Evolutionary conservation across 2,329 filamentous ascomycete genomes (phyloP).

Genomic region (Passalora sequoiae): DNA sequence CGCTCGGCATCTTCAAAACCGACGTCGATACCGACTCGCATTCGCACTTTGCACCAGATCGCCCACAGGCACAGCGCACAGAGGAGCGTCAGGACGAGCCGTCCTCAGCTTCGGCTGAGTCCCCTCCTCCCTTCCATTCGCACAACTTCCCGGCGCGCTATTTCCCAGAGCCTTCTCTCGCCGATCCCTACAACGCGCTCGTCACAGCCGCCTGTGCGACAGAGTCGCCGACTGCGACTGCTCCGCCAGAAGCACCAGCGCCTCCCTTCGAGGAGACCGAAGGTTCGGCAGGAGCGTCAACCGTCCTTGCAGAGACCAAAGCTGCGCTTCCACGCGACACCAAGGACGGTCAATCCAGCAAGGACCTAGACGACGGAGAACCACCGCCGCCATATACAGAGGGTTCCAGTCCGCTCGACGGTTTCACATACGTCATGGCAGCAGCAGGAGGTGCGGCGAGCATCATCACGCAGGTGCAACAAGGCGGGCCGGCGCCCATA

Average conservation of each 20-base stretch:
- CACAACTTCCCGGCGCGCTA: conserved; percentile 60
- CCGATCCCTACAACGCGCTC: conserved; percentile 45
- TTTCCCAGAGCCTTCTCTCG: conserved; percentile 47
- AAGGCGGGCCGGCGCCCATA: conserved; percentile 77
- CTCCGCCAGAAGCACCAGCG: conserved; percentile 38
- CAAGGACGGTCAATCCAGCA: conserved; percentile 69
- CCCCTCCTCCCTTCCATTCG: conserved; percentile 60
- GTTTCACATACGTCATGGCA: conserved; percentile 96
- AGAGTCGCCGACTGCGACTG: conserved; percentile 46
- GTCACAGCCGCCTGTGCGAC: conserved; percentile 30
- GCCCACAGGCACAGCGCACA: conserved; percentile 10
- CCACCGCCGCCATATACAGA: conserved; percentile 95
- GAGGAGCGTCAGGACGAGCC: conserved; percentile 23
- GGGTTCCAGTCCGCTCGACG: conserved; percentile 83
- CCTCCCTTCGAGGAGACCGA: conserved; percentile 43
- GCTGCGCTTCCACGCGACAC: conserved; percentile 74
- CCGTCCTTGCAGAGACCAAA: conserved; percentile 69
- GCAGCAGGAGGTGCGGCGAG: conserved; percentile 93
- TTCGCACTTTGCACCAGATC: conserved; percentile 18
- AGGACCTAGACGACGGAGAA: conserved; percentile 73
- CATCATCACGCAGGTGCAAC: conserved; percentile 98
- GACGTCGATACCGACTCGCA: conserved; percentile 31
- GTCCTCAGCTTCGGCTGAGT: conserved; percentile 43
- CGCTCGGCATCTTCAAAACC: conserved; percentile 23
- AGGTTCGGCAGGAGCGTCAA: conserved; percentile 43